These are phyloP conservation scores for Harrya chromipes DNA, from an alignment of 768 basidiomycete genomes.

Conservation along the genomic window DNA sequence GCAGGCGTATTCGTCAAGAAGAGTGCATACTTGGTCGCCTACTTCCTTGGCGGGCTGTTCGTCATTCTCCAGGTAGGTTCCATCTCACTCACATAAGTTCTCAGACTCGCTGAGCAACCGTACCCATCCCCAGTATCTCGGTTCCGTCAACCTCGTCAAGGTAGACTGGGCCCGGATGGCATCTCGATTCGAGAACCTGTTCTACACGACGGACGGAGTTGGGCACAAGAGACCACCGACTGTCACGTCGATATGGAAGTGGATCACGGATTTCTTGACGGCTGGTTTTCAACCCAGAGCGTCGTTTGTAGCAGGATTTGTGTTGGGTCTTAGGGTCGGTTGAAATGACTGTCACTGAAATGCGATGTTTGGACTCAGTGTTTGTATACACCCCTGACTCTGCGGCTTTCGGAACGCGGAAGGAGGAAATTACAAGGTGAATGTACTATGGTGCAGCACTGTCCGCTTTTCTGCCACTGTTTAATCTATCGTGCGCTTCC, in stretches of 20 bases:
- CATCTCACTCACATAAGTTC: not conserved
- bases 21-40: conserved; percentile 81
- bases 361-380: too few species aligned
- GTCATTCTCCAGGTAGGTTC: conserved; percentile 79
- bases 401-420: too few species aligned
- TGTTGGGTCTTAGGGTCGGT: conserved; percentile 78
- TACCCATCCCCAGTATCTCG: conserved; percentile 64
- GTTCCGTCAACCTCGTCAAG: conserved; percentile 64
- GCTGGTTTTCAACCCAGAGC: conserved; percentile 92
- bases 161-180: conserved; percentile 78
- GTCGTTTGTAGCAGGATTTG: conserved; percentile 81
- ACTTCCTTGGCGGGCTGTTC: conserved; percentile 86
- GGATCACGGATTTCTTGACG: conserved; percentile 77
- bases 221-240: conserved; percentile 61
- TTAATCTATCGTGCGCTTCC: too few species aligned
- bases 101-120: conserved; percentile 1
- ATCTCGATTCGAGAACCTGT: conserved; percentile 64
- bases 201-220: conserved; percentile 60
- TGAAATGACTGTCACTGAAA: conserved; percentile 32
- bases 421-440: too few species aligned
- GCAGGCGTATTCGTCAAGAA: conserved; percentile 95
- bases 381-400: too few species aligned
- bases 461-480: too few species aligned
- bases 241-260: conserved; percentile 59
- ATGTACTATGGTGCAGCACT: too few species aligned